A percentile compares a stretch with the other conserved stretches of the same genome.
Evolutionary conservation across 164 flowering plant genomes (phyloP).

Genomic region (Paratinospora sagittata): DNA sequence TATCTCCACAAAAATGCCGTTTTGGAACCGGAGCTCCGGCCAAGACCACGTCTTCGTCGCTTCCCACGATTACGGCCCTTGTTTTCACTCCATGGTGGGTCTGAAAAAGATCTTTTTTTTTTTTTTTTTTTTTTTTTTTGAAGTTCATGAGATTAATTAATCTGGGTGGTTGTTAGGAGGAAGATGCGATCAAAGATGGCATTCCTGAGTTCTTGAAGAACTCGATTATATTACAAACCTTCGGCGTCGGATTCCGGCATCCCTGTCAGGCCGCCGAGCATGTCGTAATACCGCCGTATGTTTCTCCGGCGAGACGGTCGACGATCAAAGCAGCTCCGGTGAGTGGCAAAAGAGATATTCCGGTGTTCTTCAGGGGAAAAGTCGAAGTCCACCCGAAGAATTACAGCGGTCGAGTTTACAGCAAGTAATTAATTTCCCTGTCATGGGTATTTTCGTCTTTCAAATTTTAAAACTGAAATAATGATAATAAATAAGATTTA

Average conservation of each 20-base stretch:
- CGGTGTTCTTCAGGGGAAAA: conserved; percentile 86
- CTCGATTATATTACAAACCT: conserved; percentile 79
- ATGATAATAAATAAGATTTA: no score
- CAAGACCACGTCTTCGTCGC: conserved; percentile 90
- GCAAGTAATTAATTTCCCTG: conserved; percentile 43
- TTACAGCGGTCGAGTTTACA: conserved; percentile 77
- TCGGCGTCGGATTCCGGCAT: conserved; percentile 61
- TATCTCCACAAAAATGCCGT: conserved; percentile 52
- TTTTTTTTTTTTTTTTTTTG: background rate
- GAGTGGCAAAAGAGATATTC: conserved; percentile 53
- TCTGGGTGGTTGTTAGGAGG: conserved; percentile 43
- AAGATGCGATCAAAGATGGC: conserved; percentile 66
- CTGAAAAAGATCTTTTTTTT: no score
- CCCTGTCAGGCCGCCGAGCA: conserved; percentile 84
- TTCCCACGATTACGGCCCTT: conserved; percentile 87
- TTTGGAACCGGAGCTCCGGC: conserved; percentile 78
- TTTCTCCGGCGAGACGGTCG: conserved; percentile 47
- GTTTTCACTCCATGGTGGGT: conserved; percentile 83
- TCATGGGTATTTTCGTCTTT: background rate
- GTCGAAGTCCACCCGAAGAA: conserved; percentile 95
- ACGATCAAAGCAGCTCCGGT: conserved; percentile 37
- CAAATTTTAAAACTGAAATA: background rate
- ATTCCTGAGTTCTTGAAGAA: conserved; percentile 64
- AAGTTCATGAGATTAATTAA: background rate
- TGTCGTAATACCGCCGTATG: conserved; percentile 79